These are phyloP conservation scores for Jamesozyma hellenica DNA, from an alignment of 805 yeast genomes.

Conservation along the genomic window DNA sequence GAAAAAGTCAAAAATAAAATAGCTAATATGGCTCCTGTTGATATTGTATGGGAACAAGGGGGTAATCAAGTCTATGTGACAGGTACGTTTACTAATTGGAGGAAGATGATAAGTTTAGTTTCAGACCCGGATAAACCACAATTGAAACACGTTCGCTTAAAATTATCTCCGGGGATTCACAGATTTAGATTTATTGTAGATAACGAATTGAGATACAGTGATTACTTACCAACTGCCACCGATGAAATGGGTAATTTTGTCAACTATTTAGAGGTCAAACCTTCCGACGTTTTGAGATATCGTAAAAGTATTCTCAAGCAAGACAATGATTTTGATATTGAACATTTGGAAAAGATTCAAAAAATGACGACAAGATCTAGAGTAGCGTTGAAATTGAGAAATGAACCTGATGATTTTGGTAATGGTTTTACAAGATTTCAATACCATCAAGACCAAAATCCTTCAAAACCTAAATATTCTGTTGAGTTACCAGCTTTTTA, in stretches of 20 bases:
- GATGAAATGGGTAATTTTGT: conserved; percentile 94
- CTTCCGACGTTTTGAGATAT: conserved; percentile 19
- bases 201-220: conserved; percentile 80
- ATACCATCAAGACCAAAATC: conserved; percentile 55
- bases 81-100: conserved; percentile 96
- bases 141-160: conserved; percentile 52
- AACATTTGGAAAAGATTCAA: conserved; percentile 1
- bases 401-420: conserved; percentile 56
- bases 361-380: conserved; percentile 37
- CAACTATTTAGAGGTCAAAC: conserved; percentile 70
- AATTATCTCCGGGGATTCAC: conserved; percentile 82
- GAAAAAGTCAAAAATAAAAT: no score
- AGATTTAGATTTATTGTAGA: conserved; percentile 88
- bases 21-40: conserved; percentile 36
- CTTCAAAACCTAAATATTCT: conserved; percentile 35
- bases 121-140: conserved; percentile 27
- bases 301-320: neutral
- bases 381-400: conserved; percentile 32
- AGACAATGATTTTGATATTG: neutral
- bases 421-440: conserved; percentile 68
- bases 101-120: conserved; percentile 85
- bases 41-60: conserved; percentile 90
- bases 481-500: conserved; percentile 70
- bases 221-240: conserved; percentile 84
- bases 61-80: conserved; percentile 91